Base-by-base conservation (phyloP, 345 rosid genomes). In the Viola odorata region DNA sequence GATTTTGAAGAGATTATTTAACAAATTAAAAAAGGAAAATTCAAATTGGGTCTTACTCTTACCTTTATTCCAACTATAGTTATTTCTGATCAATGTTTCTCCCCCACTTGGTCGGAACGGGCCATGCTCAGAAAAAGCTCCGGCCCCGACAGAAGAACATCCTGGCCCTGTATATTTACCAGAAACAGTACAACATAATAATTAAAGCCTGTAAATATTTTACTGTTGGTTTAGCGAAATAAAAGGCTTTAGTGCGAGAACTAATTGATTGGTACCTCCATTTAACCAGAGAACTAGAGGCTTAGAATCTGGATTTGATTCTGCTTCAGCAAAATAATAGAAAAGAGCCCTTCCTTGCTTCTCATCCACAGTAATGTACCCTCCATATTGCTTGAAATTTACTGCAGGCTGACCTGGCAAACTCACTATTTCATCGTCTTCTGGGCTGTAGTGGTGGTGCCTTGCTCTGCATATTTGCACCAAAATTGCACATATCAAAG, bases 21-120 rank as follows among this genome's bases (percentile, higher is more conserved):
- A 38, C 16, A 39, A 39, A 5, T 7, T 41, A 23, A 41, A 44
- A 53, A 3, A 0, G 32, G 40, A 53, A 32, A 48, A 48, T 32
- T 9, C 41, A 37, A 42, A 5, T 1, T 8, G 12, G 6, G 50
- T 3, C 9, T 23, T 8, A 54, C 70, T 3, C 9, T 23, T 8
- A 54, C 70, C 70, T 60, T 68, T 68, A 38, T 68, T 68, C 72
- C 72, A 68, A 15, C 72, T 61, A 41, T 68, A 61, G 11, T 68
- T 11, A 40, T 68, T 68, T 6, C 38, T 47, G 17, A 47, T 49
- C 4, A 60, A 42, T 45, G 14, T 41, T 11, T 39, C 66, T 55
- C 61, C 66, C 10, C 55, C 61, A 38, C 16, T 47, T 15, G 72
- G 66, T 52, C 47, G 54, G 41, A 68, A 68, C 3, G 72, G 72